Evolutionary conservation across 768 basidiomycete species (phyloP).

Genomic region (Termitomyces titanicus): DNA sequence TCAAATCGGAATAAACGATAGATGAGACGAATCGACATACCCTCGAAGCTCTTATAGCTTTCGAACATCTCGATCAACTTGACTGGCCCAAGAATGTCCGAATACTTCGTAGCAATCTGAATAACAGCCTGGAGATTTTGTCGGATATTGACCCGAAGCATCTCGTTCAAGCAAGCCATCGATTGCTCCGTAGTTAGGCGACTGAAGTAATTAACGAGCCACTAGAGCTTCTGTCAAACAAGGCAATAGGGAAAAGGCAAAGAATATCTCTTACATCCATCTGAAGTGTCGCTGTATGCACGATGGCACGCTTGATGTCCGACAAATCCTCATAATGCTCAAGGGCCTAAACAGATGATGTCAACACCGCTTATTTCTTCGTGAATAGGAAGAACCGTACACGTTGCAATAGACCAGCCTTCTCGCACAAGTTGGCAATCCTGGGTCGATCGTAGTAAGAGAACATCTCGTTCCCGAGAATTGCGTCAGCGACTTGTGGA

Average conservation of each 20-base stretch:
- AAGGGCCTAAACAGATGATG: slow-evolving; percentile 59
- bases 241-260: neutral
- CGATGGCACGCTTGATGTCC: slow-evolving; percentile 98
- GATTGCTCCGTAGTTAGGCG: slow-evolving; percentile 96
- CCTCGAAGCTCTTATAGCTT: slow-evolving; percentile 95
- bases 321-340: slow-evolving; percentile 97
- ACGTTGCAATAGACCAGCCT: slow-evolving; percentile 92
- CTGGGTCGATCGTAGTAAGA: slow-evolving; percentile 93
- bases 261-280: slow-evolving; percentile 58
- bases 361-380: neutral
- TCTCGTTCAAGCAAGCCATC: slow-evolving; percentile 93
- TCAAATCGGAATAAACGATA: neutral
- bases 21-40: slow-evolving; percentile 30
- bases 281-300: slow-evolving; percentile 82
- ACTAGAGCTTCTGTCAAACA: slow-evolving; percentile 39
- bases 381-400: slow-evolving; percentile 41
- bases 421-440: slow-evolving; percentile 97
- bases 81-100: slow-evolving; percentile 94
- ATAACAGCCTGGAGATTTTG: slow-evolving; percentile 96
- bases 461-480: slow-evolving; percentile 99
- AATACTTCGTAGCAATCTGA: slow-evolving; percentile 98
- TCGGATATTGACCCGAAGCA: slow-evolving; percentile 94
- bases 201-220: slow-evolving; percentile 97
- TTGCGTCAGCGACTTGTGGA: slow-evolving; percentile 98
- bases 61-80: slow-evolving; percentile 99